These are phyloP conservation scores for Metschnikowia dekortorum DNA, from an alignment of 805 yeast genomes.

Conservation along the genomic window DNA sequence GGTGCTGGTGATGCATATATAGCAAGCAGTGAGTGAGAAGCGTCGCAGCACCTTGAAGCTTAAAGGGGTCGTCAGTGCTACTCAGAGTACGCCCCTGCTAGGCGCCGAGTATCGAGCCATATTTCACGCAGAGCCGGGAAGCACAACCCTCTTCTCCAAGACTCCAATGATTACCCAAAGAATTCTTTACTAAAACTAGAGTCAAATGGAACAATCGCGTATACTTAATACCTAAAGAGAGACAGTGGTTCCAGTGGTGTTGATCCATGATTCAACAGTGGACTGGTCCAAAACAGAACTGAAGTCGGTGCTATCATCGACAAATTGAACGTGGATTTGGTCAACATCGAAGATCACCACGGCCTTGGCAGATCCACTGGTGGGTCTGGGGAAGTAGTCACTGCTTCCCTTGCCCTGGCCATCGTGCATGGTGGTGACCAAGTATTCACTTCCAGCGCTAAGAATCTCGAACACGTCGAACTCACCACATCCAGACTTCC, in stretches of 20 bases:
- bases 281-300: constrained; percentile 34
- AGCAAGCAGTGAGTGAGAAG: background rate
- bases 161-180: too few relatives aligned
- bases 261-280: constrained; percentile 60
- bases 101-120: too few relatives aligned
- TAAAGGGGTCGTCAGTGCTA: too few relatives aligned
- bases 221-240: constrained; percentile 12
- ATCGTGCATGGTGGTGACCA: constrained; percentile 79
- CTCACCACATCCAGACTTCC: constrained; percentile 98
- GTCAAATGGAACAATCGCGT: background rate
- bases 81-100: too few relatives aligned
- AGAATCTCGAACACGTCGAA: constrained; percentile 90
- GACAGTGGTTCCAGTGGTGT: constrained; percentile 47
- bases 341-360: constrained; percentile 72
- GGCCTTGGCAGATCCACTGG: constrained; percentile 71
- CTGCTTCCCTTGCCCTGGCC: constrained; percentile 90
- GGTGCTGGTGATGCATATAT: background rate
- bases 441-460: constrained; percentile 55
- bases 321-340: constrained; percentile 55
- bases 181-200: background rate
- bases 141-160: too few relatives aligned
- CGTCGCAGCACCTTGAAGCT: too few relatives aligned
- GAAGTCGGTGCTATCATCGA: constrained; percentile 55
- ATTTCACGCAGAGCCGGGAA: too few relatives aligned
- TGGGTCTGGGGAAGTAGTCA: constrained; percentile 88